phyloP scores from a whole-genome alignment of 371 early-diverging fungal genomes.

The Mortierella sp. region DNA sequence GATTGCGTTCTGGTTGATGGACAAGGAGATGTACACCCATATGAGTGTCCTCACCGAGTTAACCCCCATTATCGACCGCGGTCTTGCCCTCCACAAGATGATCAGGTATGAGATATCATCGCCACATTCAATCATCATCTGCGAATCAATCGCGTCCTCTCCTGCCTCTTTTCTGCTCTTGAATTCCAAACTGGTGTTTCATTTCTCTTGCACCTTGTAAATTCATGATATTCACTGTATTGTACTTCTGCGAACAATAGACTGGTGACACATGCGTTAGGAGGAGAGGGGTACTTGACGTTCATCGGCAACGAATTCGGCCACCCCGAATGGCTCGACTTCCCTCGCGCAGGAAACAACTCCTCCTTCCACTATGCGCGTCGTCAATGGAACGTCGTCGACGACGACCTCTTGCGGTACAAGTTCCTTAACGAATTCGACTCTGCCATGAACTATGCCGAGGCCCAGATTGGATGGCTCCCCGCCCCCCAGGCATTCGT shows the following conservation, averaged over 20 bases:
- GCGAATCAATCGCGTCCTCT: neutral
- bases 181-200: neutral
- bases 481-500: conserved; percentile 80
- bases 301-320: conserved; percentile 99
- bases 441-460: conserved; percentile 83
- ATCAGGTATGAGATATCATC: conserved; percentile 69
- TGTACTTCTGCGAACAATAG: conserved; percentile 26
- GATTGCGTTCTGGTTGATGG: conserved; percentile 98
- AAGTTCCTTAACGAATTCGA: conserved; percentile 94
- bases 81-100: conserved; percentile 95
- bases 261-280: conserved; percentile 88
- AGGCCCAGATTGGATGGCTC: conserved; percentile 81
- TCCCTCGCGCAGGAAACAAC: conserved; percentile 94
- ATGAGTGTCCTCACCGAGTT: conserved; percentile 89
- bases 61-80: conserved; percentile 95
- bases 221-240: neutral
- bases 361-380: conserved; percentile 95
- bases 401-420: conserved; percentile 90
- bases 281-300: conserved; percentile 96
- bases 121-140: neutral
- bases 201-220: too few species aligned
- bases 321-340: conserved; percentile 99
- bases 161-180: neutral
- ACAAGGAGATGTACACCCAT: conserved; percentile 97
- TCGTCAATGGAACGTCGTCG: conserved; percentile 93